Evolutionary conservation across 202 grass and related monocot species (phyloP).

Genomic region (Zoysia matrella): DNA sequence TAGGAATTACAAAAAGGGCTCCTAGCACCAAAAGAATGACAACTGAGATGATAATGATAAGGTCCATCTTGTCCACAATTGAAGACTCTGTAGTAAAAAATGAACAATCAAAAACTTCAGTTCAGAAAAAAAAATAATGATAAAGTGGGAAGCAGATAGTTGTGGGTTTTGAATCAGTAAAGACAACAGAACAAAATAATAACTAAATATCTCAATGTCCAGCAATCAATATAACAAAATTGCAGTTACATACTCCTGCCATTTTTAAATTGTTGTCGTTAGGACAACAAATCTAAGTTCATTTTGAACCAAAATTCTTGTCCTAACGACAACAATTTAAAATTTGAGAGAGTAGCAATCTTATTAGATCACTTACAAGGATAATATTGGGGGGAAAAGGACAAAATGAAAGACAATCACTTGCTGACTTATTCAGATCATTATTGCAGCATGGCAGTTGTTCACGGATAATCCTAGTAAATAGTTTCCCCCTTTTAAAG

Average conservation of each 20-base stretch:
- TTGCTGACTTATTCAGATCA: background rate
- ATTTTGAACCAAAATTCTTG: too few species aligned
- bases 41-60: conserved; percentile 49
- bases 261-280: too few species aligned
- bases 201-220: background rate
- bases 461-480: background rate
- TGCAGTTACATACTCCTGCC: too few species aligned
- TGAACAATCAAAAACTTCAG: background rate
- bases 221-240: background rate
- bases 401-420: background rate
- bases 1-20: conserved; percentile 66
- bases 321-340: too few species aligned
- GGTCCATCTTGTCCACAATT: conserved; percentile 50
- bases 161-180: background rate
- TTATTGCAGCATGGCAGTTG: background rate
- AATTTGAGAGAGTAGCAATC: background rate
- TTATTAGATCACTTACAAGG: background rate
- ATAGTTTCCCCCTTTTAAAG: background rate
- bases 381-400: background rate
- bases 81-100: background rate
- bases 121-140: background rate
- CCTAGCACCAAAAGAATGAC: conserved; percentile 66
- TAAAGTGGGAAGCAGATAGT: background rate
- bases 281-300: too few species aligned
- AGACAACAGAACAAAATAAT: background rate